Evolutionary conservation across 2,329 filamentous ascomycete genomes (phyloP).

Genomic region (Blastomyces silverae): DNA sequence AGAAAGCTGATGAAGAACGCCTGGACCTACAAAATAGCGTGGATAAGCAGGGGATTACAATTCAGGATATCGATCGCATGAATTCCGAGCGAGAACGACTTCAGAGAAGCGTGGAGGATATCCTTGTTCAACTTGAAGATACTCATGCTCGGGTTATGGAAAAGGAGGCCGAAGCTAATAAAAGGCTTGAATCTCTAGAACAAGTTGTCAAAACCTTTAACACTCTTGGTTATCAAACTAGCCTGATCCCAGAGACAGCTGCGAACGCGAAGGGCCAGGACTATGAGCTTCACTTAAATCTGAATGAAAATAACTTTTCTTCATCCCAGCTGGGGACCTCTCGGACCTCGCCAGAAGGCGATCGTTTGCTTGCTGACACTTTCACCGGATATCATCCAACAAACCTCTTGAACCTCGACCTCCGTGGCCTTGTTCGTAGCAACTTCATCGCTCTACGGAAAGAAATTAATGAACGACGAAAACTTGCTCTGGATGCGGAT

Average conservation of each 20-base stretch:
- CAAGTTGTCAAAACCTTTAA: slow-evolving; percentile 86
- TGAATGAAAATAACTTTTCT: slow-evolving; percentile 74
- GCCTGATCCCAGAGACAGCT: slow-evolving; percentile 76
- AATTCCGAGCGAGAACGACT: slow-evolving; percentile 88
- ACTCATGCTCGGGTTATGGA: slow-evolving; percentile 74
- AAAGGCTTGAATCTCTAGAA: slow-evolving; percentile 87
- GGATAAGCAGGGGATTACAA: slow-evolving; percentile 88
- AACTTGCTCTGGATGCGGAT: slow-evolving; percentile 75
- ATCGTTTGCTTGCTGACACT: slow-evolving; percentile 73
- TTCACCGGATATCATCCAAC: slow-evolving; percentile 83
- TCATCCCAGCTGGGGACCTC: slow-evolving; percentile 51
- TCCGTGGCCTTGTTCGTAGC: slow-evolving; percentile 73
- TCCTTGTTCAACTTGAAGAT: slow-evolving; percentile 70
- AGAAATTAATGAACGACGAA: slow-evolving; percentile 84
- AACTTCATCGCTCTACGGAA: slow-evolving; percentile 73
- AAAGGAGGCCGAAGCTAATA: slow-evolving; percentile 79
- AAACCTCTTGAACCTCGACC: slow-evolving; percentile 80
- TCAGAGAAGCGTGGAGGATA: slow-evolving; percentile 78
- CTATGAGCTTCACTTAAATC: slow-evolving; percentile 76
- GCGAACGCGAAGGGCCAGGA: slow-evolving; percentile 77
- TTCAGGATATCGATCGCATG: slow-evolving; percentile 99
- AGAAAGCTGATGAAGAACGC: slow-evolving; percentile 76
- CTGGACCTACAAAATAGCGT: slow-evolving; percentile 73
- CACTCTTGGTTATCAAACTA: slow-evolving; percentile 86
- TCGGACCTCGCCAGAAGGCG: slow-evolving; percentile 50